Percentiles rank a stretch among this genome's conserved stretches.
phyloP scores from a whole-genome alignment of 148 eudicot species.

The Polygonum aviculare region DNA sequence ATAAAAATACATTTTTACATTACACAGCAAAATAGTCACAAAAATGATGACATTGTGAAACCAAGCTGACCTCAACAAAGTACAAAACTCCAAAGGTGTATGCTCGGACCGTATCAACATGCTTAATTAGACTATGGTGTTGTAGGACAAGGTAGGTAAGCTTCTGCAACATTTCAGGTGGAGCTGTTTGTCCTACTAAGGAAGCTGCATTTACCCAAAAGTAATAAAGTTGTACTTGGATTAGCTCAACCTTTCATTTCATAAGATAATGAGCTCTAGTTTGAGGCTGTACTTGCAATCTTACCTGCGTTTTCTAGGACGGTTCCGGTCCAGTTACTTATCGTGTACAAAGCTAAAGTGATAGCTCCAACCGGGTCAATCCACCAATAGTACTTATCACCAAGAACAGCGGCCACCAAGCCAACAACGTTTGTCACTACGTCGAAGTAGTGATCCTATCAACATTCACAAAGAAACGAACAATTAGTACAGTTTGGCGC shows the following conservation, averaged over 20 bases:
- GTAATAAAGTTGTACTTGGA: neutral
- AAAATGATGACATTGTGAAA: neutral
- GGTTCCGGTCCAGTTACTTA: slow-evolving; percentile 66
- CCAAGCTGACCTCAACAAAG: slow-evolving; percentile 59
- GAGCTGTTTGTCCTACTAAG: slow-evolving; percentile 65
- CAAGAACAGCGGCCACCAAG: slow-evolving; percentile 62
- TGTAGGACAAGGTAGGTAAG: slow-evolving; percentile 57
- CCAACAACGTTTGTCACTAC: slow-evolving; percentile 75
- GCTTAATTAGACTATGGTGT: slow-evolving; percentile 45
- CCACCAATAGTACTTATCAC: slow-evolving; percentile 64
- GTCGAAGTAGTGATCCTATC: slow-evolving; percentile 74
- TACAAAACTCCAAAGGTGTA: slow-evolving; percentile 75
- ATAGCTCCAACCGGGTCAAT: slow-evolving; percentile 72
- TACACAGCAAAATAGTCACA: neutral
- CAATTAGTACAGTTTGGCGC: neutral
- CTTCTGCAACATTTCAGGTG: slow-evolving; percentile 67
- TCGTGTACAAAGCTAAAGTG: slow-evolving; percentile 53
- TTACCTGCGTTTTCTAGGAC: slow-evolving; percentile 75
- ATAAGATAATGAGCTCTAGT: too few species aligned
- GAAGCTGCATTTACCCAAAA: slow-evolving; percentile 31
- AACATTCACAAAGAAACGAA: neutral
- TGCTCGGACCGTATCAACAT: slow-evolving; percentile 74
- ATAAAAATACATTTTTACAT: too few species aligned
- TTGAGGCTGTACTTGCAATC: neutral
- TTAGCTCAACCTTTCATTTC: too few species aligned